Evolutionary conservation across 371 early-diverging fungal genomes (phyloP).

Genomic region (Dichotomocladium elegans): DNA sequence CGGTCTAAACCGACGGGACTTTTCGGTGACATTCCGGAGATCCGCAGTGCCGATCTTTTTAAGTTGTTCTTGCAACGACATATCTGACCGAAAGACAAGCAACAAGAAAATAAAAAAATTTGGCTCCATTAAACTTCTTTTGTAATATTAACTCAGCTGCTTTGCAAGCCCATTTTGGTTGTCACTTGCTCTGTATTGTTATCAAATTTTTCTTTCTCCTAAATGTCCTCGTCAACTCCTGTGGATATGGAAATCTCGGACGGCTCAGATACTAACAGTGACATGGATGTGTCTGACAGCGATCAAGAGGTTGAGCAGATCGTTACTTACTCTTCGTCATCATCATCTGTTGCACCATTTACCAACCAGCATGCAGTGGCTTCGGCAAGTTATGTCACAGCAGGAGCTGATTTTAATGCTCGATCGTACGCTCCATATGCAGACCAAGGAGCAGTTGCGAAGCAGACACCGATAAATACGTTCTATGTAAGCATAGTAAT

Average conservation of each 20-base stretch:
- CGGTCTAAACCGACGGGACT: slow-evolving; percentile 54
- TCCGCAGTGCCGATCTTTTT: slow-evolving; percentile 66
- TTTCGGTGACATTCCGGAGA: slow-evolving; percentile 40
- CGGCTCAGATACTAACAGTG: slow-evolving; percentile 8
- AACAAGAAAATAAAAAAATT: too few relatives aligned
- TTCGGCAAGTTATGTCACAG: too few relatives aligned
- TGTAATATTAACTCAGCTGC: too few relatives aligned
- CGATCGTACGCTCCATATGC: too few relatives aligned
- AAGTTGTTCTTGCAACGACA: slow-evolving; percentile 70
- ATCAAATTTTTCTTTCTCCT: too few relatives aligned
- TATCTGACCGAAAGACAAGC: too few relatives aligned
- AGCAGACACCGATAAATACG: background rate
- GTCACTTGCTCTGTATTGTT: too few relatives aligned
- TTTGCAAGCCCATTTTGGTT: too few relatives aligned
- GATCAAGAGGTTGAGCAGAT: slow-evolving; percentile 1
- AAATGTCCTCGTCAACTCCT: too few relatives aligned
- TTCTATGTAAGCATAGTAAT: background rate
- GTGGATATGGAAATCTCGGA: slow-evolving; percentile 20
- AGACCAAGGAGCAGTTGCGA: background rate
- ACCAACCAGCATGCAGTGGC: background rate
- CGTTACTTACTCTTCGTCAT: background rate
- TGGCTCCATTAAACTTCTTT: too few relatives aligned
- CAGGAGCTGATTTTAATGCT: too few relatives aligned
- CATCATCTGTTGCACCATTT: background rate
- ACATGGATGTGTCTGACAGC: slow-evolving; percentile 6